These are phyloP conservation scores for Wickerhamiella vanderwaltii DNA, from an alignment of 805 yeast genomes.

Conservation along the genomic window DNA sequence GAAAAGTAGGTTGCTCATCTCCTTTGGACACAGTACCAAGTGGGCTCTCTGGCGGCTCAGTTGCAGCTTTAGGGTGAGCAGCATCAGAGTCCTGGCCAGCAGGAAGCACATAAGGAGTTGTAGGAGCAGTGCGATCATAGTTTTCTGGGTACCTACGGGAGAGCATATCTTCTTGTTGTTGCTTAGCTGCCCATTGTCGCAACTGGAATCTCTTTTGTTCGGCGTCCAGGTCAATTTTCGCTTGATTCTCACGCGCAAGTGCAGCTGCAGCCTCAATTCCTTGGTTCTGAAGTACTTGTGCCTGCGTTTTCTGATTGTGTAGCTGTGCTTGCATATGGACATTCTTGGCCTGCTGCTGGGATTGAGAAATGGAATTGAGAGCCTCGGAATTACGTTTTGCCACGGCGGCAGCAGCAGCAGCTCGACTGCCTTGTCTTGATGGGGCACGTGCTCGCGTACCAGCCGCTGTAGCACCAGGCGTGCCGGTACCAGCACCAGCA, in stretches of 20 bases:
- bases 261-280: background rate
- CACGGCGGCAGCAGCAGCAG: too few relatives aligned
- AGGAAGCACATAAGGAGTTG: slow-evolving; percentile 3
- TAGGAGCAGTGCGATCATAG: slow-evolving; percentile 10
- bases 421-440: too few relatives aligned
- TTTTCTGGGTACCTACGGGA: slow-evolving; percentile 1
- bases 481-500: too few relatives aligned
- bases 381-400: too few relatives aligned
- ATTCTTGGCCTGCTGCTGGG: too few relatives aligned
- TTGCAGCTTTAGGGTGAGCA: background rate
- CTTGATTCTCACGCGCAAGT: background rate
- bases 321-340: background rate
- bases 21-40: slow-evolving; percentile 3
- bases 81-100: background rate
- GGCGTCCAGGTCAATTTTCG: background rate
- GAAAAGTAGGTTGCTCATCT: background rate
- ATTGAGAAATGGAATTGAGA: too few relatives aligned
- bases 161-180: slow-evolving; percentile 21
- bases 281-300: background rate
- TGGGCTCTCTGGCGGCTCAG: background rate
- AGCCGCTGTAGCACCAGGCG: too few relatives aligned
- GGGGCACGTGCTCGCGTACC: too few relatives aligned
- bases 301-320: background rate
- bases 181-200: slow-evolving; percentile 24
- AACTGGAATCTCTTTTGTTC: slow-evolving; percentile 6